These are phyloP conservation scores for Diphasiastrum complanatum DNA, from an alignment of 83 land plant genomes.

Conservation along the genomic window DNA sequence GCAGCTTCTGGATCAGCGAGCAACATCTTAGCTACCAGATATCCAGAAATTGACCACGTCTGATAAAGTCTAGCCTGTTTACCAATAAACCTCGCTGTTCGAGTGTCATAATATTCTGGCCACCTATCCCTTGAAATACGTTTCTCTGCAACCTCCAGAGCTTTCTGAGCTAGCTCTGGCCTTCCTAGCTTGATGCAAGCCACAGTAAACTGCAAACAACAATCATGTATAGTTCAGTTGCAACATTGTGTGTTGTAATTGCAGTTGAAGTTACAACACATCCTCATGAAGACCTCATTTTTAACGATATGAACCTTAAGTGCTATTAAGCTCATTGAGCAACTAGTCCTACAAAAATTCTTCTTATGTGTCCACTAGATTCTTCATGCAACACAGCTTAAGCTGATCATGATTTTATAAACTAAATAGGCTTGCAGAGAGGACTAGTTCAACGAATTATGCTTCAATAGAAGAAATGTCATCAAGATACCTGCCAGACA, in stretches of 20 bases:
- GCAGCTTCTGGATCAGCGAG: conserved; percentile 56
- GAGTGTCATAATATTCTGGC: conserved; percentile 85
- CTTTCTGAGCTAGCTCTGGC: conserved; percentile 53
- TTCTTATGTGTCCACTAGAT: too few species aligned
- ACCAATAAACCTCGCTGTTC: conserved; percentile 58
- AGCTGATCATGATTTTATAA: background rate
- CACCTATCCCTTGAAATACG: conserved; percentile 51
- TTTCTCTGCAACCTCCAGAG: conserved; percentile 58
- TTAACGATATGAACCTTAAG: too few species aligned
- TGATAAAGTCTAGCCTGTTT: conserved; percentile 68
- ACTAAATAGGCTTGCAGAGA: background rate
- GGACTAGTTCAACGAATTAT: background rate
- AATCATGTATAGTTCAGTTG: background rate
- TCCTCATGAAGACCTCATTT: too few species aligned
- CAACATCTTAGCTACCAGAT: conserved; percentile 58
- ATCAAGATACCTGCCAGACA: conserved; percentile 64
- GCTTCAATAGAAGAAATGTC: background rate
- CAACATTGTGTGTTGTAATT: too few species aligned
- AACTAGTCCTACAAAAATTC: too few species aligned
- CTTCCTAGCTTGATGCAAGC: conserved; percentile 80
- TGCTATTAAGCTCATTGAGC: too few species aligned
- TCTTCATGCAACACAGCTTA: background rate
- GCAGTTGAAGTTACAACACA: too few species aligned
- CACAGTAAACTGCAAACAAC: conserved; percentile 50
- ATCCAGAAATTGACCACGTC: conserved; percentile 84